A percentile compares a stretch with the other conserved stretches of the same genome.
Evolutionary conservation across 148 eudicot species (phyloP).

Genomic region (Vaccinium vitisidaea): DNA sequence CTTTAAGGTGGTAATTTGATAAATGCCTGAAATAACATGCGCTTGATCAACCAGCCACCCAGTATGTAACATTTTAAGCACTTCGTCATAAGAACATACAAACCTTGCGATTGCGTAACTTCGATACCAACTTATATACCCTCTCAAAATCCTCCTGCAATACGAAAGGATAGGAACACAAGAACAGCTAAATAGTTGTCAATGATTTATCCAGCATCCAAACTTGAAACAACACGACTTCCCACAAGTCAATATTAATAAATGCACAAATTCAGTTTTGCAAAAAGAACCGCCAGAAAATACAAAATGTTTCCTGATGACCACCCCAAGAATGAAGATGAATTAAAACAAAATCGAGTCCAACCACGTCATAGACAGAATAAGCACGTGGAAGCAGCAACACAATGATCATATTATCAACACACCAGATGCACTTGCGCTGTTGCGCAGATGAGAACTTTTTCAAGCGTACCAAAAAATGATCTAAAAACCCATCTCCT

Average conservation of each 20-base stretch:
- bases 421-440: not conserved
- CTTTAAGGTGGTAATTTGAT: not conserved
- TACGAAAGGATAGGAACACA: not conserved
- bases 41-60: not conserved
- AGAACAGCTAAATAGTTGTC: not conserved
- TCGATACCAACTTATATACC: no score
- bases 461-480: not conserved
- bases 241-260: not conserved
- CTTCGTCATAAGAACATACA: not conserved
- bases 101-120: not conserved
- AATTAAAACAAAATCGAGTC: not conserved
- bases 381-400: not conserved
- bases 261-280: not conserved
- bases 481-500: no score
- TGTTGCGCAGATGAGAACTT: not conserved
- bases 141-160: not conserved
- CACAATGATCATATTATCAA: not conserved
- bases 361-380: not conserved
- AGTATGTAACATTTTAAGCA: not conserved
- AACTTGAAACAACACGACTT: not conserved
- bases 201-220: not conserved
- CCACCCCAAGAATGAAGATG: not conserved
- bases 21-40: not conserved
- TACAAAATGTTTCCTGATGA: not conserved
- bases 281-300: not conserved